phyloP scores from a whole-genome alignment of 1,139 yeast species.

The Meyerozyma smithsonii region DNA sequence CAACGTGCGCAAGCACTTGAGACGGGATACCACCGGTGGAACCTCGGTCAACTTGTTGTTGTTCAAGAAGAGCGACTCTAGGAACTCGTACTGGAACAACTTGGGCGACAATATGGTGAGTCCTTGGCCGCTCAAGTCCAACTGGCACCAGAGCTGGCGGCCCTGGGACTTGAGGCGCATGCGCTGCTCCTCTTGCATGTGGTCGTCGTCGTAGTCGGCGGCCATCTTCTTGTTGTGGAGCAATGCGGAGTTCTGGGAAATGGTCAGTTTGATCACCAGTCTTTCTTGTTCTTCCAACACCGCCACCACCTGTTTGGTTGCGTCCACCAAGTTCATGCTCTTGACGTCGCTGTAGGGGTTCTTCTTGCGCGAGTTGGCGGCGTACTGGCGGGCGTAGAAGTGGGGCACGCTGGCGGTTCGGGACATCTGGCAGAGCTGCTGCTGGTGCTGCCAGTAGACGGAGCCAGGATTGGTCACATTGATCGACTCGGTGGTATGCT shows the following conservation, averaged over 20 bases:
- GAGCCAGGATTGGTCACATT: conserved; percentile 49
- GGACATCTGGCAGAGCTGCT: conserved; percentile 73
- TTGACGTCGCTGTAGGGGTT: conserved; percentile 42
- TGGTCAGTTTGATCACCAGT: conserved; percentile 19
- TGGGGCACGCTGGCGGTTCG: conserved; percentile 74
- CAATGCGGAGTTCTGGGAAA: conserved; percentile 30
- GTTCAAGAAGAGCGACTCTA: conserved; percentile 81
- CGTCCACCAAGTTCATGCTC: conserved; percentile 47
- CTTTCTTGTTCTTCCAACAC: conserved; percentile 41
- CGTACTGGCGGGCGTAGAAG: conserved; percentile 89
- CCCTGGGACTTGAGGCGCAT: conserved; percentile 67
- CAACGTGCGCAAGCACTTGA: conserved; percentile 72
- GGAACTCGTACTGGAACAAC: conserved; percentile 75
- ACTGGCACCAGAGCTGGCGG: conserved; percentile 87
- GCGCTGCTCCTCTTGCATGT: conserved; percentile 71
- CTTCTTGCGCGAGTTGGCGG: conserved; percentile 67
- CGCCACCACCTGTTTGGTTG: conserved; percentile 47
- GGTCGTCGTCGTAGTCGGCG: conserved; percentile 62
- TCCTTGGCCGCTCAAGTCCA: conserved; percentile 91
- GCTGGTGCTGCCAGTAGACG: conserved; percentile 83
- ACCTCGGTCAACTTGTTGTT: conserved; percentile 72
- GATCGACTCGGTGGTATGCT: conserved; percentile 23
- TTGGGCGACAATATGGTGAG: conserved; percentile 65
- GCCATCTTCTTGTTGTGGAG: conserved; percentile 60
- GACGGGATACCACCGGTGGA: conserved; percentile 66